These are phyloP conservation scores for Babesia caballi DNA, from an alignment of 169 alveolate species.

Conservation along the genomic window DNA sequence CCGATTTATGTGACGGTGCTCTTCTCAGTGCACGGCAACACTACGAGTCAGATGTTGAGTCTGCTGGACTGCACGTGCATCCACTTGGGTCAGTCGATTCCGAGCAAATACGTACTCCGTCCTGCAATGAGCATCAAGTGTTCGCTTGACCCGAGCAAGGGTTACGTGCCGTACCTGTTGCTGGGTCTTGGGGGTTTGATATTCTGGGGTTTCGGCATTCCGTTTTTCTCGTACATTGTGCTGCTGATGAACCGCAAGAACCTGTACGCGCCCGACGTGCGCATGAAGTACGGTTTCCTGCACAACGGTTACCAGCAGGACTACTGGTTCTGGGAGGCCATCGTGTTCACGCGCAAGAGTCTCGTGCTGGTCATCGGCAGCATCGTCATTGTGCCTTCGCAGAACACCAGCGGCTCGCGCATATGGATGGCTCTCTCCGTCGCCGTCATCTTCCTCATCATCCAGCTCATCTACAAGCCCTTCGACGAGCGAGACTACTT, in stretches of 20 bases:
- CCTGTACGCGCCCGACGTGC: slow-evolving; percentile 72
- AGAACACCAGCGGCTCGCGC: slow-evolving; percentile 67
- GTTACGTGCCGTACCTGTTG: slow-evolving; percentile 69
- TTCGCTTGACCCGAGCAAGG: slow-evolving; percentile 31
- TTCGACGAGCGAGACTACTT: slow-evolving; percentile 77
- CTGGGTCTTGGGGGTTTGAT: slow-evolving; percentile 76
- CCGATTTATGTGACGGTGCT: slow-evolving; percentile 83
- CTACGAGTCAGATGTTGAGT: slow-evolving; percentile 75
- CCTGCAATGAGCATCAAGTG: slow-evolving; percentile 81
- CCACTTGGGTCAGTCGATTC: slow-evolving; percentile 51
- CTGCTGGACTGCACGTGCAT: slow-evolving; percentile 75
- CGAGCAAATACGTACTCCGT: slow-evolving; percentile 71
- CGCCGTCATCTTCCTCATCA: slow-evolving; percentile 71
- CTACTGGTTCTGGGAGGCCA: slow-evolving; percentile 83
- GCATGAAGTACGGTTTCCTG: slow-evolving; percentile 80
- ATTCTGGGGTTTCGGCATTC: slow-evolving; percentile 83
- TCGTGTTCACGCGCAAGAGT: slow-evolving; percentile 79
- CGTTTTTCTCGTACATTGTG: slow-evolving; percentile 74
- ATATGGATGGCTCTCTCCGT: slow-evolving; percentile 75
- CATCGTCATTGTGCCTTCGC: slow-evolving; percentile 71
- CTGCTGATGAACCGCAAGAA: slow-evolving; percentile 71
- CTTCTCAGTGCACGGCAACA: slow-evolving; percentile 76
- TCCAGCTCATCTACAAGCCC: slow-evolving; percentile 78
- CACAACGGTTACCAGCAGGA: slow-evolving; percentile 80
- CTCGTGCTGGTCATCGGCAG: slow-evolving; percentile 75